Conservation (phyloP, 2,329 filamentous ascomycete species). For the Aspergillus hiratsukae region DNA sequence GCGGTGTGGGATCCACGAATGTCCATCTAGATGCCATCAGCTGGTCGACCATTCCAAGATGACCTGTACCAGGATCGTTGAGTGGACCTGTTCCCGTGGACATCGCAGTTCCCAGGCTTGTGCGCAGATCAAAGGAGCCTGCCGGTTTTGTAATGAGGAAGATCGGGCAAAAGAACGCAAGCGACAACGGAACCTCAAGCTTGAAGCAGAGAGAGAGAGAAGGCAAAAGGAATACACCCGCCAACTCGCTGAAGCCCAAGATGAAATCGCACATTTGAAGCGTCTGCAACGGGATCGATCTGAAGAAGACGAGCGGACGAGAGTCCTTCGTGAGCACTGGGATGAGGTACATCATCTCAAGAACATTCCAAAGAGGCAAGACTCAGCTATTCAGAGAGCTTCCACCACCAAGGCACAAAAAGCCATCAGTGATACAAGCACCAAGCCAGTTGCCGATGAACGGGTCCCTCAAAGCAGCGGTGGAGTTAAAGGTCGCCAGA, state of each 20-base stretch:
- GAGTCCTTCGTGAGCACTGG: conserved; percentile 15
- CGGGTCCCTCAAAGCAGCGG: not conserved
- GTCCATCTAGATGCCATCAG: conserved; percentile 59
- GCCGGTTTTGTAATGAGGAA: conserved; percentile 51
- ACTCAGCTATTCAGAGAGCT: not conserved
- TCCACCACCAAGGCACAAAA: not conserved
- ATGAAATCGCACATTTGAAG: conserved; percentile 18
- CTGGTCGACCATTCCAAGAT: conserved; percentile 56
- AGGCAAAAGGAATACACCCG: conserved; percentile 17
- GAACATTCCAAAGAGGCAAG: conserved; percentile 12
- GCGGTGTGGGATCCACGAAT: conserved; percentile 57
- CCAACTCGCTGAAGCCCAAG: conserved; percentile 20
- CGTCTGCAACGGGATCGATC: conserved; percentile 14
- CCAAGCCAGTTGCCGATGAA: not conserved
- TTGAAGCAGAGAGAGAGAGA: conserved; percentile 33
- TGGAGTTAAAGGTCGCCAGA: not conserved
- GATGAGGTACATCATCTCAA: not conserved
- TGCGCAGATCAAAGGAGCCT: conserved; percentile 35
- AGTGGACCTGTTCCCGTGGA: conserved; percentile 47
- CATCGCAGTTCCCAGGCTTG: conserved; percentile 52
- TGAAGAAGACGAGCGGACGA: conserved; percentile 17
- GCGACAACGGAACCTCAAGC: conserved; percentile 48
- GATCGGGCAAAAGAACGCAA: conserved; percentile 41
- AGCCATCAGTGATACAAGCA: not conserved
- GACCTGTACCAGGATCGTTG: conserved; percentile 42